These are phyloP conservation scores for Nasturtium officinale DNA, from an alignment of 345 rosid genomes.

Conservation along the genomic window DNA sequence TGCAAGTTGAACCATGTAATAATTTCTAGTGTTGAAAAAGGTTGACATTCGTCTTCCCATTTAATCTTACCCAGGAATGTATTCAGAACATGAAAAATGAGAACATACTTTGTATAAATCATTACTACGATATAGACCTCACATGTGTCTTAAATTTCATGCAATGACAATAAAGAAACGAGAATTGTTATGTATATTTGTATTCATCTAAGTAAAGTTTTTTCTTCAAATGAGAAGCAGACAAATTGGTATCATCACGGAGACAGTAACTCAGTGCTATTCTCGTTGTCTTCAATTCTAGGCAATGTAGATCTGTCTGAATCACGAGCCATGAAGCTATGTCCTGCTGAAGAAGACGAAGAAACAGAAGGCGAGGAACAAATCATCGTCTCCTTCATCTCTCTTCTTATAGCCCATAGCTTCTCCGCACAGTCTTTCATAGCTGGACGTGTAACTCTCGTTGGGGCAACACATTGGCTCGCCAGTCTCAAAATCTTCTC, in stretches of 20 bases:
- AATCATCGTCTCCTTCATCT: constrained; percentile 48
- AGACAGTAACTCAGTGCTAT: constrained; percentile 29
- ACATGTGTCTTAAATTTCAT: not conserved
- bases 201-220: not conserved
- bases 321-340: constrained; percentile 33
- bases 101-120: not conserved
- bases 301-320: constrained; percentile 34
- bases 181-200: constrained; percentile 7
- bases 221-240: not conserved
- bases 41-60: not conserved
- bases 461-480: constrained; percentile 54
- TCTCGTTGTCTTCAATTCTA: constrained; percentile 41
- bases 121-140: not conserved
- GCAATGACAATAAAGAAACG: constrained; percentile 1
- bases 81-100: not conserved
- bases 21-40: not conserved
- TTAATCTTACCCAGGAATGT: not conserved
- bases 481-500: constrained; percentile 74
- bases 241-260: constrained; percentile 36
- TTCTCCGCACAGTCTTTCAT: constrained; percentile 76
- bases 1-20: not conserved
- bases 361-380: constrained; percentile 49
- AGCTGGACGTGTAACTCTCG: constrained; percentile 67
- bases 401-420: constrained; percentile 74
- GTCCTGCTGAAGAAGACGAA: constrained; percentile 37